Conservation (phyloP, 1,139 yeast genomes). For the Suhomyces maxii region DNA sequence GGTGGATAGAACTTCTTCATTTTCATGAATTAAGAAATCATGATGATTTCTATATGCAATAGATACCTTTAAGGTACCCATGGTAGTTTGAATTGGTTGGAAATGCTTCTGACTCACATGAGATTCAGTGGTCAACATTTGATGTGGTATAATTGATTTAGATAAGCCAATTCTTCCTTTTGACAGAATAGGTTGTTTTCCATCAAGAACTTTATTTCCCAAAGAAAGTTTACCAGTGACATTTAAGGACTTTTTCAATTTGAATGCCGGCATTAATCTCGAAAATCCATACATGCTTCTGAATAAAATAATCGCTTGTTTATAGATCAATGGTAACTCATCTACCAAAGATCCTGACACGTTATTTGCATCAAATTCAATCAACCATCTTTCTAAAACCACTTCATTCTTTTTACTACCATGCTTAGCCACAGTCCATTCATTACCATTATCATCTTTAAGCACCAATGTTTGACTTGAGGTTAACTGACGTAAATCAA, state of each 20-base stretch:
- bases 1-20: constrained; percentile 61
- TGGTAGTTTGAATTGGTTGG: constrained; percentile 68
- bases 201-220: constrained; percentile 70
- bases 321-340: constrained; percentile 71
- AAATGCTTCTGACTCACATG: constrained; percentile 64
- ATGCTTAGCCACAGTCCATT: constrained; percentile 55
- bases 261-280: constrained; percentile 71
- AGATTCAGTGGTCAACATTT: constrained; percentile 40
- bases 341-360: constrained; percentile 31
- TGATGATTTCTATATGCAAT: constrained; percentile 77
- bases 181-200: constrained; percentile 72
- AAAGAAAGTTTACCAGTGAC: constrained; percentile 32
- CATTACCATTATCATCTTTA: constrained; percentile 49
- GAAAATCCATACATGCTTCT: constrained; percentile 70
- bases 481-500: constrained; percentile 66
- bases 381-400: constrained; percentile 88
- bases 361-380: constrained; percentile 61
- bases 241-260: constrained; percentile 42
- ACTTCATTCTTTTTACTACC: constrained; percentile 66
- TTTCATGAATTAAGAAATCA: constrained; percentile 65
- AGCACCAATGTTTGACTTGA: constrained; percentile 63
- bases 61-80: constrained; percentile 71
- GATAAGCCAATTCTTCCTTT: constrained; percentile 85
- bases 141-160: constrained; percentile 57
- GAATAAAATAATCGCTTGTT: constrained; percentile 70